A percentile compares a stretch with the other conserved stretches of the same genome.
phyloP scores from a whole-genome alignment of 2,329 filamentous ascomycete genomes.

The Apiospora saccharicola region DNA sequence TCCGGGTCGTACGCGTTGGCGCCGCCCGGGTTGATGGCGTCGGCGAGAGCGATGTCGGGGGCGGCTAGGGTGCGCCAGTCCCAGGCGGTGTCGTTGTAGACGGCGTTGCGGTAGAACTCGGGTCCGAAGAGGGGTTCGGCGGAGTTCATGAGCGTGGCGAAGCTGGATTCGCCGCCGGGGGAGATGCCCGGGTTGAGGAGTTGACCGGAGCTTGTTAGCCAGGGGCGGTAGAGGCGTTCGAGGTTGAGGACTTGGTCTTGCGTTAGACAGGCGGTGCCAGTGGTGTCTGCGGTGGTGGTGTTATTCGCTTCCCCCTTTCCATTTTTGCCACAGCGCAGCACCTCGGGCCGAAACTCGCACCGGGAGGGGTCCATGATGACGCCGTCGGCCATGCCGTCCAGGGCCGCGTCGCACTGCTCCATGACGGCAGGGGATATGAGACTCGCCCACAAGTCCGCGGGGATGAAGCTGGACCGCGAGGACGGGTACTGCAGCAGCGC shows the following conservation, averaged over 20 bases:
- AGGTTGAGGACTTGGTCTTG: conserved; percentile 48
- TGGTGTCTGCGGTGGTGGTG: conserved; percentile 35
- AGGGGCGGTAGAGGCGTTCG: conserved; percentile 42
- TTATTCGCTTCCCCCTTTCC: neutral
- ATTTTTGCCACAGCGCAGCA: conserved; percentile 45
- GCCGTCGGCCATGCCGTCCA: conserved; percentile 57
- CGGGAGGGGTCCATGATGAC: conserved; percentile 55
- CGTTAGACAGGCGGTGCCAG: conserved; percentile 50
- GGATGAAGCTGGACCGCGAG: conserved; percentile 50
- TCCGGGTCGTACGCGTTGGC: conserved; percentile 49
- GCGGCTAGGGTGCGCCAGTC: conserved; percentile 43
- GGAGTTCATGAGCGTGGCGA: conserved; percentile 42
- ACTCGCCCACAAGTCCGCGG: conserved; percentile 53
- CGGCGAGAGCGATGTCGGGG: conserved; percentile 40
- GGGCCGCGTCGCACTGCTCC: conserved; percentile 54
- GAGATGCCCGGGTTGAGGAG: conserved; percentile 53
- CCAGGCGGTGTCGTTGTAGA: conserved; percentile 49
- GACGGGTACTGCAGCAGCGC: conserved; percentile 56
- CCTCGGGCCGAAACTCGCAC: conserved; percentile 53
- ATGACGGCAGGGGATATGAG: conserved; percentile 48
- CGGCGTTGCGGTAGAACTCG: conserved; percentile 47
- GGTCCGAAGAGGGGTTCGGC: conserved; percentile 43
- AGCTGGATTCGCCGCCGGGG: conserved; percentile 53
- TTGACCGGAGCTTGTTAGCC: conserved; percentile 39
- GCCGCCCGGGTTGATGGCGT: conserved; percentile 46